Evolutionary conservation across 2,329 filamentous ascomycete species (phyloP).

Genomic region (Fusarium fujikuroi): DNA sequence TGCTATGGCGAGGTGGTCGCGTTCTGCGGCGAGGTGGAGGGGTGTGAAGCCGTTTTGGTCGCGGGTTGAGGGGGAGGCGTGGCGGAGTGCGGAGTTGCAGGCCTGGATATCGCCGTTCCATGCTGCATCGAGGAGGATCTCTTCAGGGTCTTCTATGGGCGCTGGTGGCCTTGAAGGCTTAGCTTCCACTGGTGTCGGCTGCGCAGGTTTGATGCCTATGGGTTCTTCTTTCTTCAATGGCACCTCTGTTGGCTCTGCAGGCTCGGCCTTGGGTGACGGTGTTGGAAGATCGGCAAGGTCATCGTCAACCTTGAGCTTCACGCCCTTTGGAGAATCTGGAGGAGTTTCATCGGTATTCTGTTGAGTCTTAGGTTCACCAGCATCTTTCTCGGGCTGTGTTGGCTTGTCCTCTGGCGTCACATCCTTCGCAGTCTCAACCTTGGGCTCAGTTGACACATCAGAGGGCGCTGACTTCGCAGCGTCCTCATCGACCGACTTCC

Average conservation of each 20-base stretch:
- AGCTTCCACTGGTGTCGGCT: not conserved
- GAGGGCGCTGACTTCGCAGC: not conserved
- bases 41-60: conserved; percentile 47
- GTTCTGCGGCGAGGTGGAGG: conserved; percentile 47
- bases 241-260: not conserved
- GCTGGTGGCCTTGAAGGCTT: not conserved
- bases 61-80: conserved; percentile 41
- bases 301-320: conserved; percentile 13
- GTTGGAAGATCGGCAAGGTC: not conserved
- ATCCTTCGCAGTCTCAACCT: not conserved
- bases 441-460: not conserved
- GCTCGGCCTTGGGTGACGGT: not conserved
- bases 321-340: not conserved
- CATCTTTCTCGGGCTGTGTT: not conserved
- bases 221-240: not conserved
- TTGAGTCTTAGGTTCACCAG: not conserved
- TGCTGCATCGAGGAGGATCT: conserved; percentile 46
- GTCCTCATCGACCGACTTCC: not conserved
- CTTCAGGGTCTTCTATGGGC: conserved; percentile 31
- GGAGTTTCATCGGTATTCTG: rapidly evolving
- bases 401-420: not conserved
- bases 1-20: conserved; percentile 48
- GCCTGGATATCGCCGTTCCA: conserved; percentile 48
- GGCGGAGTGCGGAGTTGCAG: conserved; percentile 39
- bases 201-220: not conserved